Base-by-base conservation (phyloP, 2,329 filamentous ascomycete genomes). In the Penicillium sp. region DNA sequence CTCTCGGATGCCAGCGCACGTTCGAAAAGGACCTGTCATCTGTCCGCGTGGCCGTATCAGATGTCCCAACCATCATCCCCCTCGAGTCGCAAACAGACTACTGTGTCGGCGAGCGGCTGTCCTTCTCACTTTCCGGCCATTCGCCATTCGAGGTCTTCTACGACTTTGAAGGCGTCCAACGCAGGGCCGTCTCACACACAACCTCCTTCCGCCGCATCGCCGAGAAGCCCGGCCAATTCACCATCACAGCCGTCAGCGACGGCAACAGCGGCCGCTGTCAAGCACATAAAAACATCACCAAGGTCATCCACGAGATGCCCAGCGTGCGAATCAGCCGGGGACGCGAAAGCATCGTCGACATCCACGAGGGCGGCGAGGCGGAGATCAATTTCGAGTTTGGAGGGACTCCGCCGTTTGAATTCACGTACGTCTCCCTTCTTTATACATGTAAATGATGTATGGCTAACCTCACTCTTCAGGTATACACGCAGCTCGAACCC, bases 361-460 rank as follows among this genome's bases (percentile, higher is more conserved):
- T 99, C 61, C 95, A 97, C 71, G 93, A 99, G 77, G 94, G 94
- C 64, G 91, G 91, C 60, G 89, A 95, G 70, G 91, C 94, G 0
- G 90, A 97, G 69, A 91, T 99, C 52, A 77, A 91, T 7, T 97
- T 99, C 65, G 90, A 96, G 66, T 99, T 99, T 75, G 92, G 89
- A 78, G 94, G 95, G 56, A 92, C 90, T 5, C 91, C 94, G 60
- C 94, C 94, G 1, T 99, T 99, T 67, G 94, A 97, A 74, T 99
- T 97, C 70, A 97, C 93, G 57, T 81, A 72, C 69, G 78, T 55
- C 35, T 43, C 14, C 40, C 38, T 16, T 51, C 23, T 30, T 54
- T 16, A 26, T 20, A 24, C 20, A 20, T 59, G 12, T 33, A 23
- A 9, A 16, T 46, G 4, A 28, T 5, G 9, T 23, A 43, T 35